Base-by-base conservation (phyloP, 306 rosid species). In the Rosa persica region DNA sequence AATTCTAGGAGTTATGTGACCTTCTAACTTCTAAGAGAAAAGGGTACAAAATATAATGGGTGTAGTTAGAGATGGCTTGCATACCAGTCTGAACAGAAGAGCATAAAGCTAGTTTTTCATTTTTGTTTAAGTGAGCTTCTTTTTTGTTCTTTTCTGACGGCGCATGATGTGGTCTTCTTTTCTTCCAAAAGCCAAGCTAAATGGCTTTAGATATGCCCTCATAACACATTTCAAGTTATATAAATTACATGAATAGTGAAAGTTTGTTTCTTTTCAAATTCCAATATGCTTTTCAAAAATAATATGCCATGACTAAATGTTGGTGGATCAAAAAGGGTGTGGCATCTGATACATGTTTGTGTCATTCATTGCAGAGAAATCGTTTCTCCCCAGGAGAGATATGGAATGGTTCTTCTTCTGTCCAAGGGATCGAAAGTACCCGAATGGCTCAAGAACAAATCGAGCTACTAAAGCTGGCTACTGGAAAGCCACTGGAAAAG, bases 401-500 rank as follows among this genome's bases (percentile, higher is more conserved):
- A 86, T 93, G 98, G 98, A 93, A 66, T 93, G 98, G 98, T 93
- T 92, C 73, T 93, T 93, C 93, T 93, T 92, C 87, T 89, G 98
- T 80, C 97, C 98, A 11, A 75, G 98, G 12, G 97, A 93, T 84
- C 81, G 89, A 44, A 93, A 93, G 87, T 93, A 92, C 66, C 96
- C 96, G 25, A 93, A 93, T 82, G 98, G 97, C 64, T 93, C 97
- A 8, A 70, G 98, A 81, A 93, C 98, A 25, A 93, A 93, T 76
- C 83, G 98, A 88, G 98, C 98, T 27, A 93, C 98, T 55, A 93
- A 89, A 85, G 91, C 91, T 61, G 98, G 98, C 60, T 93, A 93
- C 82, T 93, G 98, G 98, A 93, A 93, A 86, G 98, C 98, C 83
- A 93, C 98, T 10, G 98, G 98, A 72, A 93, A 93, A 83, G 98